These are phyloP conservation scores for Salvia rosmarinus DNA, from an alignment of 257 asterid species.

Conservation along the genomic window DNA sequence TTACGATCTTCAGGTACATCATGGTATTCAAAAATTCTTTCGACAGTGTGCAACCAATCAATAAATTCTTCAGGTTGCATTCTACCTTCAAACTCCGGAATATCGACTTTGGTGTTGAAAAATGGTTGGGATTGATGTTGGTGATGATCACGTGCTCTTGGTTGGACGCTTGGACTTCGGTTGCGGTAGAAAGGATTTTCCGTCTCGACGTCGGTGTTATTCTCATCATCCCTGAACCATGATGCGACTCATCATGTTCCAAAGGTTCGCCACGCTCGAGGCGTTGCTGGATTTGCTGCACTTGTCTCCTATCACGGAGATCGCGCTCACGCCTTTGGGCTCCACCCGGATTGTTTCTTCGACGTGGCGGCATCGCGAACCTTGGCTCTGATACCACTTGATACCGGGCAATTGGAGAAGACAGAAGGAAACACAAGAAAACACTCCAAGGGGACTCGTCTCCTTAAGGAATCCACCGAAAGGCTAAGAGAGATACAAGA, in stretches of 20 bases:
- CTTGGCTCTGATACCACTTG: neutral
- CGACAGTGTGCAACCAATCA: neutral
- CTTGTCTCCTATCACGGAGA: conserved; percentile 18
- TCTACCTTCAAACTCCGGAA: neutral
- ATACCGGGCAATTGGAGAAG: no score
- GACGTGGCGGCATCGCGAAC: neutral
- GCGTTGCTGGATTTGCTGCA: conserved; percentile 12
- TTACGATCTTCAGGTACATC: neutral
- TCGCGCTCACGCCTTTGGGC: neutral
- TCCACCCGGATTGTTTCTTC: neutral
- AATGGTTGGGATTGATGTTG: neutral
- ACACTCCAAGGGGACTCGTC: no score
- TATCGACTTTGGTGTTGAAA: neutral
- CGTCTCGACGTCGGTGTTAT: neutral
- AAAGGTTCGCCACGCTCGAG: neutral
- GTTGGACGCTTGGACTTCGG: neutral
- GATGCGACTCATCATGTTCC: conserved; percentile 7
- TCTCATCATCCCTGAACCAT: neutral
- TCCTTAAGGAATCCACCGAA: no score
- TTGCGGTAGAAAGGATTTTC: neutral
- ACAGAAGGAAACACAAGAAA: no score
- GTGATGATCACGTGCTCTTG: neutral
- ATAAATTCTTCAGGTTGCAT: conserved; percentile 14
- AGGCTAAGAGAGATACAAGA: no score
- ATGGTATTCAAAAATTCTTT: conserved; percentile 4